Evolutionary conservation across 169 alveolate species (phyloP), one percentile per base, ranked within the genome.

Genomic region (Plasmodium adleri): DNA sequence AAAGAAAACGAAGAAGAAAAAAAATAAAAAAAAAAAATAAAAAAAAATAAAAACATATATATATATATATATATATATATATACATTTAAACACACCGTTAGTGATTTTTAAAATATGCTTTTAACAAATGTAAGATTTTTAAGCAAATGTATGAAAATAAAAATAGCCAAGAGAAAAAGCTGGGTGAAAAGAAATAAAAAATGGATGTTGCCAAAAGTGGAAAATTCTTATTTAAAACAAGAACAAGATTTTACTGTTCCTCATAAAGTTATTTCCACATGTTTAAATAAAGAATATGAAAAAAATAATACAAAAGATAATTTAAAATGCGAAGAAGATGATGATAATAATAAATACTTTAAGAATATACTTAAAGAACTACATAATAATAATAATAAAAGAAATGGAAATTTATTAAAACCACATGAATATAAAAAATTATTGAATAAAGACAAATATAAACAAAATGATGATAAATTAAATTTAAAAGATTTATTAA

Each of bases 201-300:
- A 80, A 80, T 80, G 90, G 90, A 68, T 68, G 80, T 60, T 80
- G 45, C 90, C 90, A 7, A 80, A 59, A 59, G 83, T 80, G 50
- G 90, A 80, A 45, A 80, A 80, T 39, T 80, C 90, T n/a, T 80
- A 80, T 60, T 72, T 80, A 71, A 80, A 80, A 22, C 90, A 80
- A 66, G 90, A 80, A 32, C 90, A 80, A 32, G 90, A 80, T 60
- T 80, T 80, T 71, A 47, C 43, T 15, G 90, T 43, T 43, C 90
- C 64, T 10, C 83, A 67, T 49, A 80, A 80, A 56, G 68, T 67
- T 5, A 59, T 80, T 59, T 74, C 90, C 8, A 56, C 58, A 13
- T 28, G 58, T 72, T 67, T 54, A 49, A 56, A 71, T 20, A 71
- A 47, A 24, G 17, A 22, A 45, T 22, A 45, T 15, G 52, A 24